Evolutionary conservation across 148 eudicot species (phyloP).

Genomic region (Simmondsia chinensis): DNA sequence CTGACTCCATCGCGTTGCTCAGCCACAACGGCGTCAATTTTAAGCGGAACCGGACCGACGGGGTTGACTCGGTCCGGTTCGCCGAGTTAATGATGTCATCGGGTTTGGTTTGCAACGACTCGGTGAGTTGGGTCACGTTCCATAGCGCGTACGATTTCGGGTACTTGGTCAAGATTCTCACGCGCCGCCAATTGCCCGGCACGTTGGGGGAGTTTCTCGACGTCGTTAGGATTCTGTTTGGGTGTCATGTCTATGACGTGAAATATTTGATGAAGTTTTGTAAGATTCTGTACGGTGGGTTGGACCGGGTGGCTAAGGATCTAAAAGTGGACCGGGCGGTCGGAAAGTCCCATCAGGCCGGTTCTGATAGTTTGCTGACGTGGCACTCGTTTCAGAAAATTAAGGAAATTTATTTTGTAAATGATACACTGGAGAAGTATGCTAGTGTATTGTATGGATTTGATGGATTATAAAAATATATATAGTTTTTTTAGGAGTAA

Average conservation of each 20-base stretch:
- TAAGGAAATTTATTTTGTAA: constrained; percentile 32
- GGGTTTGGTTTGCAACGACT: constrained; percentile 46
- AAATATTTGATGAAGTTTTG: constrained; percentile 58
- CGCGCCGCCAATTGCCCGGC: constrained; percentile 38
- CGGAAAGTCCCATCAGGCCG: constrained; percentile 73
- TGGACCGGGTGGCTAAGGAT: constrained; percentile 51
- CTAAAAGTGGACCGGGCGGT: constrained; percentile 44
- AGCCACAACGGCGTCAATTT: constrained; percentile 48
- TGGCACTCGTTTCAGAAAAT: constrained; percentile 61
- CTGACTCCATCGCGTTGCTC: constrained; percentile 43
- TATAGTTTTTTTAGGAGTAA: too few species aligned
- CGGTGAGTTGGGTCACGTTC: constrained; percentile 62
- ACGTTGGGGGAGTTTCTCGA: constrained; percentile 27
- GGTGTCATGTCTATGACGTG: constrained; percentile 44
- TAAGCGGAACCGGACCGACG: constrained; percentile 24
- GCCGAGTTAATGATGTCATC: constrained; percentile 58
- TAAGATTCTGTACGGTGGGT: constrained; percentile 45
- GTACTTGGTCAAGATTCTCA: constrained; percentile 54
- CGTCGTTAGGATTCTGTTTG: constrained; percentile 27
- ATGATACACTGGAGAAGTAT: constrained; percentile 25
- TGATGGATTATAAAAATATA: too few species aligned
- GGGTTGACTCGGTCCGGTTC: constrained; percentile 34
- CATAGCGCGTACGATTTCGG: constrained; percentile 78
- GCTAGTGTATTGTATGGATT: constrained; percentile 57
- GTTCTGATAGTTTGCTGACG: constrained; percentile 67